Conservation (phyloP, 2,329 filamentous ascomycete species). For the Fusarium chaquense region DNA sequence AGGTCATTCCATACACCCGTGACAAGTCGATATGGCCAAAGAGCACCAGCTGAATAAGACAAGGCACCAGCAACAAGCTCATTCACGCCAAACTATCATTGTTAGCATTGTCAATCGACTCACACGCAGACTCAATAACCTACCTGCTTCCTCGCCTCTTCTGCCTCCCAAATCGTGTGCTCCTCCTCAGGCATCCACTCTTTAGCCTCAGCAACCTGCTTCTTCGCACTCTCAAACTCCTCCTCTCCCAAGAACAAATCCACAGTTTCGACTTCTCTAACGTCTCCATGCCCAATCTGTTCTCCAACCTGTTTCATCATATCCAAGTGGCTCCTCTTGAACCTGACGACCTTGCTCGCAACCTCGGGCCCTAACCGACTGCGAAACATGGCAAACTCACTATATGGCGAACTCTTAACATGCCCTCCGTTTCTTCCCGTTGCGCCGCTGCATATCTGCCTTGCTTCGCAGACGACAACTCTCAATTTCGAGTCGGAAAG, state of each 20-base stretch:
- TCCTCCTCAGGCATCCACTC: constrained; percentile 56
- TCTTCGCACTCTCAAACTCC: constrained; percentile 51
- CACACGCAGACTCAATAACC: neutral
- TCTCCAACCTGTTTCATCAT: constrained; percentile 55
- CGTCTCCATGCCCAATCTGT: constrained; percentile 54
- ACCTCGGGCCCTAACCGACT: constrained; percentile 49
- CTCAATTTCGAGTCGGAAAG: constrained; percentile 29
- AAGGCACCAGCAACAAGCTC: constrained; percentile 56
- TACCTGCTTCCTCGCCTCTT: constrained; percentile 51
- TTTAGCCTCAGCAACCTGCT: constrained; percentile 51
- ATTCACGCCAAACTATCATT: constrained; percentile 53
- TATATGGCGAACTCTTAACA: constrained; percentile 60
- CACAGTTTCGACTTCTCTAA: constrained; percentile 59
- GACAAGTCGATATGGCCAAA: constrained; percentile 65
- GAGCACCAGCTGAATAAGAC: constrained; percentile 60
- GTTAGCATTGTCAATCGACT: constrained; percentile 1
- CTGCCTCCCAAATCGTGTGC: constrained; percentile 52
- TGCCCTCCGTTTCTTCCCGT: constrained; percentile 67
- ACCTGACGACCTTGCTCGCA: constrained; percentile 57
- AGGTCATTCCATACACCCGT: constrained; percentile 60
- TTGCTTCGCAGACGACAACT: constrained; percentile 64
- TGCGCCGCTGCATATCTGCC: constrained; percentile 62
- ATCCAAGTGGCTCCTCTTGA: constrained; percentile 59
- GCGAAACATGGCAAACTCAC: constrained; percentile 54
- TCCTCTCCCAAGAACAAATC: constrained; percentile 59